Evolutionary conservation across 768 basidiomycete genomes (phyloP), one percentile per base, ranked within the genome.

Genomic region (Mycena amicta): DNA sequence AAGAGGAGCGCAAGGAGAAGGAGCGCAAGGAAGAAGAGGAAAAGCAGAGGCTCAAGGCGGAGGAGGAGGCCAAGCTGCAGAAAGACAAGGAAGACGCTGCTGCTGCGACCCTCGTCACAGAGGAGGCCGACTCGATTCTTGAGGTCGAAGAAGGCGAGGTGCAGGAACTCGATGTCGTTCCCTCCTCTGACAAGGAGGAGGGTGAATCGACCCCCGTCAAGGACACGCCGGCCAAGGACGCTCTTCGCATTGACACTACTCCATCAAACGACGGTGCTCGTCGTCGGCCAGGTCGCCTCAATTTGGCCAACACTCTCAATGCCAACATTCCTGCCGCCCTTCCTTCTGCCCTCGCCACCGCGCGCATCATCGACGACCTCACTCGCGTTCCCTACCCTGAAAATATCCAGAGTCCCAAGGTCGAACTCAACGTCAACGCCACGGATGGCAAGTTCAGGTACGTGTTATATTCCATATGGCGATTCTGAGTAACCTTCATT

Each of bases 331-430:
- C 81, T 22, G 71, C 77, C 5, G 71, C 83, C 40, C 80, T 83
- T 55, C 84, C 83, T 45, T 49, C 47, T 28, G 47, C 47, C 0
- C 77, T 98, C 43, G 85, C 87, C 15, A 88, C 92, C 11, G 96
- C 96, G 31, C 85, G 88, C 52, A 83, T 86, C 62, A 96, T 99
- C 63, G 87, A 90, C 50, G 89, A 96, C 72, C 83, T 98, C 47
- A 79, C 80, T 30, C 76, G 83, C 46, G 81, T 98, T 41, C 74
- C 82, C 23, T 98, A 98, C 70, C 94, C 95, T 5, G 88, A 88
- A 55, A 87, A 89, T 46, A 84, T 94, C 70, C 80, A 80, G 70
- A 91, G 93, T 55, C 96, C 96, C 2, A 83, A 82, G 63, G 75
- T 88, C 5, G 93, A 93, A 64, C 88, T 98, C 64, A 98, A 97